Evolutionary conservation across 306 rosid genomes (phyloP), one percentile per base, ranked within the genome.

Genomic region (Ziziphus jujuba): DNA sequence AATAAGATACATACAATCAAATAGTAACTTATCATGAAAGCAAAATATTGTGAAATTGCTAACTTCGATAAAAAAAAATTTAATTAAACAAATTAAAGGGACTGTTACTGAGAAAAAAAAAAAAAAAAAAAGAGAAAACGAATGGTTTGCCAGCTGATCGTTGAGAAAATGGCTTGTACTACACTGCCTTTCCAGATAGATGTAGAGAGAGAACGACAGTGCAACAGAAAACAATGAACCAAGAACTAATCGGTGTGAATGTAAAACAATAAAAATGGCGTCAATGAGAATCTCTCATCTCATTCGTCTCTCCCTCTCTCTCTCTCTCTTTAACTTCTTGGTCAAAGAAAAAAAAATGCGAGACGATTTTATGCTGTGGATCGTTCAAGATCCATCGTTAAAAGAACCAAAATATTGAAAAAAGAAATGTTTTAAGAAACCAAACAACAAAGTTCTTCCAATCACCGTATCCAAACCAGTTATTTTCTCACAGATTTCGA

Each of bases 191-290:
- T 19, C 13, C 15, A 48, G 24, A 53, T 38, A 43, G 38, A 45
- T 48, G 19, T 25, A 71, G 31, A 57, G 71, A 66, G 85, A 81
- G 74, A 77, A 67, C 48, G 80, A 78, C 77, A 56, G 78, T 78
- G 83, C 71, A 77, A 63, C 81, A 31, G 70, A 74, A 67, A 71
- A 71, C 80, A 74, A 82, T 67, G 83, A 81, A 82, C 31, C 63
- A 12, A 48, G 73, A 66, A 58, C 80, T 63, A 68, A 62, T 56
- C 59, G 57, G 13, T 55, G 69, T 33, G 61, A 68, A 77, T 66
- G 63, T 59, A 20, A 50, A 72, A 59, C 56, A 11, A 43, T 23
- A 35, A 8, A 38, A 55, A 61, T 55, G 38, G 70, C 59, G 61
- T 72, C 56, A 61, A 17, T 22, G 55, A 59, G 45, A 81, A 81